Percentiles rank a stretch among this genome's conserved stretches.
These are phyloP conservation scores for Fusarium sp. DNA, from an alignment of 2,329 filamentous ascomycete genomes.

Conservation along the genomic window DNA sequence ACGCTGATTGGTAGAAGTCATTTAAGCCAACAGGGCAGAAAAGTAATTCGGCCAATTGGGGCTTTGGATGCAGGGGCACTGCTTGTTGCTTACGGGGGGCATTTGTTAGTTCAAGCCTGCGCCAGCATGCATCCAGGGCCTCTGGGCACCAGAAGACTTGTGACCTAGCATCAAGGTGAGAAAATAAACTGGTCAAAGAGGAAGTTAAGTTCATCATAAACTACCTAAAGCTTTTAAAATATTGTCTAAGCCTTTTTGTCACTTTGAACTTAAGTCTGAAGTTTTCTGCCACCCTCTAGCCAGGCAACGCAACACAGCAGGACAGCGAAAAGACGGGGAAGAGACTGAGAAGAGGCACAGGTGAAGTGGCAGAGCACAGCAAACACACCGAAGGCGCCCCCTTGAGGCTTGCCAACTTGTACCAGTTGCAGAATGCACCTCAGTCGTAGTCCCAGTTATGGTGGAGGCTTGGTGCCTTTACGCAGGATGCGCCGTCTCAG, in stretches of 20 bases:
- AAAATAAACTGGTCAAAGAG: too few species aligned
- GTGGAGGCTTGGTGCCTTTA: conserved; percentile 35
- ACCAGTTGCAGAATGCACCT: not conserved
- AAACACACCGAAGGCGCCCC: not conserved
- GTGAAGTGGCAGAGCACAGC: conserved; percentile 1
- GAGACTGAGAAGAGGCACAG: not conserved
- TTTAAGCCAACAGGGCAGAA: conserved; percentile 23
- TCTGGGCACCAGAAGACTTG: too few species aligned
- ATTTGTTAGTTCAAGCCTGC: conserved; percentile 24
- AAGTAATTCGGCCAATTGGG: conserved; percentile 29
- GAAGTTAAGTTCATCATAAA: too few species aligned
- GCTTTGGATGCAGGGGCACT: conserved; percentile 23
- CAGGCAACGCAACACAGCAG: conserved; percentile 1
- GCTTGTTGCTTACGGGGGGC: conserved; percentile 33
- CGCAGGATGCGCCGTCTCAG: conserved; percentile 40
- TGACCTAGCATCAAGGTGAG: too few species aligned
- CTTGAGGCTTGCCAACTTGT: conserved; percentile 1
- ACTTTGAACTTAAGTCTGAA: too few species aligned
- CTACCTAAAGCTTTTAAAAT: too few species aligned
- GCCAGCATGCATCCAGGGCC: conserved; percentile 5
- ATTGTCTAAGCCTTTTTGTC: too few species aligned
- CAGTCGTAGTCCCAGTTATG: conserved; percentile 8
- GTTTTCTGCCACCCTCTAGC: too few species aligned
- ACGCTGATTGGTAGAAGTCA: conserved; percentile 16
- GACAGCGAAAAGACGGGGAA: conserved; percentile 1